Evolutionary conservation across 257 asterid genomes (phyloP), one percentile per base, ranked within the genome.

Genomic region (Solanum commersonii): DNA sequence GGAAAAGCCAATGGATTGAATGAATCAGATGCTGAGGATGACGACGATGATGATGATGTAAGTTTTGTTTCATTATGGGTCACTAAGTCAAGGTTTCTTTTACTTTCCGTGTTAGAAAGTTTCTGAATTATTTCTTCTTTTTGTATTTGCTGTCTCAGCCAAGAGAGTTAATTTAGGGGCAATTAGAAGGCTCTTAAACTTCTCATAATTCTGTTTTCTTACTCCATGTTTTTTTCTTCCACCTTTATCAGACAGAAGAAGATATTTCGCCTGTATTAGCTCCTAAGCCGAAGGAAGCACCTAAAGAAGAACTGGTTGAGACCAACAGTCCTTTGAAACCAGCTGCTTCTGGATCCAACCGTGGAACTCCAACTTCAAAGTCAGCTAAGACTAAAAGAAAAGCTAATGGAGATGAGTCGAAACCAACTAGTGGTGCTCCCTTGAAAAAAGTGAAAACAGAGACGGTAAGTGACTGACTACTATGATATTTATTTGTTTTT

Each of bases 21-120:
- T 92, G 99, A 97, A 29, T 95, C 99, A 31, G 99, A 96, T 79
- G 93, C 92, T 9, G 99, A 96, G 34, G 99, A 95, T 27, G 98
- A 95, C 0, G 98, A 96, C 0, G 98, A 96, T 1, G 91, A 95
- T 4, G 99, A 95, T 4, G 98, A 96, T 91, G 99, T 94, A 92
- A 89, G 95, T 88, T 87, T 65, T 35, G 82, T 29, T 71, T 42
- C 34, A 79, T 82, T 68, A 44, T 86, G 49, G 49, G 83, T 46
- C 34, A 22, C 4, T 15, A 72, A 29, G 25, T 31, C 67, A 25
- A 86, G 49, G 67, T 70, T 29, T 85, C 65, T 68, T 38, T 85
- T 73, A 85, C 78, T 68, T 42, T 85, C 1, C 20, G 18, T 70
- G 67, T 84, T 42, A 1, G 35, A 59, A 29, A 34, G 49, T 18